Base-by-base conservation (phyloP, 208 protist genomes). In the Naegleria fowleri region DNA sequence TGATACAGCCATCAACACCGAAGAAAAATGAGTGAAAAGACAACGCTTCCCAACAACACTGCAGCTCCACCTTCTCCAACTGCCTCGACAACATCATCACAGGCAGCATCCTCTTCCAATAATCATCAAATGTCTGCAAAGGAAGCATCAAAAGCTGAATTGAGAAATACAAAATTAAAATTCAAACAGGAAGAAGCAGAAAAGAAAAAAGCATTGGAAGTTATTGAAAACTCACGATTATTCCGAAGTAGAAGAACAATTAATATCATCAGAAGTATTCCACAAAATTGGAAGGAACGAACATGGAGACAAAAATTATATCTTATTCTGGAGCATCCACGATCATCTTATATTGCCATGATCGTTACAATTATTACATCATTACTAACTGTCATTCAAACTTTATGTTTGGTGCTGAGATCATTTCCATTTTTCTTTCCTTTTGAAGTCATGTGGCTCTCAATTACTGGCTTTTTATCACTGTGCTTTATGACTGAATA, bases 231-330 rank as follows among this genome's bases (percentile, higher is more conserved):
- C n/a, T 36, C 67, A 79, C 19, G 67, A 79, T n/a, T 79, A 29
- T 79, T 79, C 29, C 16, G 29, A 79, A 36, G 29, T 79, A 79
- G 29, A 79, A 79, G 67, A 79, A 79, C 67, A 36, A 79, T 79
- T 79, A 36, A 29, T 36, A 79, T 79, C 25, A 79, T 79, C 29
- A 79, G n/a, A 33, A 79, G 67, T 36, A 79, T 79, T 36, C 67
- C 67, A 79, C 16, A 79, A 79, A 79, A 33, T 79, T 36, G n/a
- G 7, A 79, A 79, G 67, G 67, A 79, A 36, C 19, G 67, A 79
- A 79, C 67, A 79, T 79, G 67, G 67, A 79, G n/a, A 79, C 67
- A 79, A 79, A 79, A 29, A 36, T 79, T 79, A 79, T 79, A 79
- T 79, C n/a, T 79, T 36, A 36, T 79, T 4, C 25, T 79, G 29